Percentiles rank a stretch among this genome's conserved stretches.
phyloP scores from a whole-genome alignment of 2,329 filamentous ascomycete species.

The Sporothrix schenckii region DNA sequence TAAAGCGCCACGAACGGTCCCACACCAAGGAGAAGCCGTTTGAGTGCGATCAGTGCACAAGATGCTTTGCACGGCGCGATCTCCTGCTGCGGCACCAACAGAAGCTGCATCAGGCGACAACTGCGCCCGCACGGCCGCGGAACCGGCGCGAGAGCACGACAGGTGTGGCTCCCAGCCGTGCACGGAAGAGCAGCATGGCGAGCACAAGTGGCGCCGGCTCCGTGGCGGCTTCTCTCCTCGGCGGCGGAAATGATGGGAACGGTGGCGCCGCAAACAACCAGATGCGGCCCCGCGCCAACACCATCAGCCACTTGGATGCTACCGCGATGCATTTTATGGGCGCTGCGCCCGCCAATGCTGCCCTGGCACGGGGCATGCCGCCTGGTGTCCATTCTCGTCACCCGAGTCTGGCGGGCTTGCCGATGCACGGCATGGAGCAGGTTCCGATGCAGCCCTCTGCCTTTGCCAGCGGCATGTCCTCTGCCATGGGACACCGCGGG shows the following conservation, averaged over 20 bases:
- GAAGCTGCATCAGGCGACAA: conserved; percentile 93
- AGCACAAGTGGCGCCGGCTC: conserved; percentile 53
- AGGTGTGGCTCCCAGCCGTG: conserved; percentile 69
- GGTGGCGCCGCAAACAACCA: conserved; percentile 53
- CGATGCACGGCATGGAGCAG: conserved; percentile 61
- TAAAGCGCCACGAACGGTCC: conserved; percentile 97
- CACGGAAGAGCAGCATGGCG: conserved; percentile 90
- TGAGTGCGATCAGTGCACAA: conserved; percentile 89
- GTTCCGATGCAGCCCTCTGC: conserved; percentile 42
- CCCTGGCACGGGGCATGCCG: conserved; percentile 54
- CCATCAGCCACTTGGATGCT: conserved; percentile 89
- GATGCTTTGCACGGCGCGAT: conserved; percentile 94
- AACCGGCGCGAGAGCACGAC: conserved; percentile 89
- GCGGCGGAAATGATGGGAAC: conserved; percentile 2
- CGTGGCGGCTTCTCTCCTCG: conserved; percentile 40
- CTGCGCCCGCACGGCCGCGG: conserved; percentile 81
- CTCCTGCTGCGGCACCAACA: conserved; percentile 93
- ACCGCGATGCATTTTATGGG: conserved; percentile 66
- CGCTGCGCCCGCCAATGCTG: conserved; percentile 62
- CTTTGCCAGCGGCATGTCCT: conserved; percentile 72
- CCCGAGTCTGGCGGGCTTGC: conserved; percentile 71
- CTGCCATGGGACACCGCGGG: conserved; percentile 66
- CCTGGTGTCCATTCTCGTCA: conserved; percentile 66
- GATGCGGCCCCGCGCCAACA: conserved; percentile 90
- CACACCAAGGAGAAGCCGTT: conserved; percentile 99